These are phyloP conservation scores for Fulvia fulva DNA, from an alignment of 2,329 filamentous ascomycete genomes.

Conservation along the genomic window DNA sequence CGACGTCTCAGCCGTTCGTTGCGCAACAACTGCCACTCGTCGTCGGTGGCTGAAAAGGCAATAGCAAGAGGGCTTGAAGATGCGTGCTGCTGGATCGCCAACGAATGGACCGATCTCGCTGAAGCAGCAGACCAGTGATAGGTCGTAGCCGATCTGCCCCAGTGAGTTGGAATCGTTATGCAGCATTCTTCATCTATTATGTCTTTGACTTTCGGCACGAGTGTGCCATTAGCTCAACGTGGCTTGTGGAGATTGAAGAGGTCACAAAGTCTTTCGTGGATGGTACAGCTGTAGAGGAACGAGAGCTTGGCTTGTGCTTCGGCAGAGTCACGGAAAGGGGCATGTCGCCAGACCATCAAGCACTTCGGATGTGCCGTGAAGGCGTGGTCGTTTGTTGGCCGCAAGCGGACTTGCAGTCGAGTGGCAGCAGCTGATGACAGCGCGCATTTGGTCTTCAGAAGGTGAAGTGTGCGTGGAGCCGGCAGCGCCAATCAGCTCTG, in stretches of 20 bases:
- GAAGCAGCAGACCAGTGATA: not conserved
- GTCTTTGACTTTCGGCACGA: conserved; percentile 1
- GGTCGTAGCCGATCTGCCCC: not conserved
- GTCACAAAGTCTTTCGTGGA: not conserved
- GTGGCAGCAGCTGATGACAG: conserved; percentile 11
- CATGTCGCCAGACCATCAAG: conserved; percentile 8
- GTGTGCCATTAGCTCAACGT: not conserved
- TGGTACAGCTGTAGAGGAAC: not conserved
- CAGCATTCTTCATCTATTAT: conserved; percentile 6
- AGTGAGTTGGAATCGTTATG: not conserved
- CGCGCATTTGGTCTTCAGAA: conserved; percentile 6
- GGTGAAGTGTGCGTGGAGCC: conserved; percentile 18
- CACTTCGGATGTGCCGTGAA: conserved; percentile 7
- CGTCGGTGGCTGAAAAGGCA: conserved; percentile 5
- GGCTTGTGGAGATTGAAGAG: not conserved
- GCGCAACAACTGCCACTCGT: conserved; percentile 15
- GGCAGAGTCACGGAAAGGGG: conserved; percentile 2
- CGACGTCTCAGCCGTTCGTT: conserved; percentile 10
- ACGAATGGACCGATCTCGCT: conserved; percentile 1
- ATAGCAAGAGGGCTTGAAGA: conserved; percentile 1
- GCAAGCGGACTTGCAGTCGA: not conserved
- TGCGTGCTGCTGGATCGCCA: not conserved
- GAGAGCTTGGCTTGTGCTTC: not conserved
- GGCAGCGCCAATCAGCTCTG: conserved; percentile 1
- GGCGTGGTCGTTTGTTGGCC: conserved; percentile 8